Base-by-base conservation (phyloP, 208 protist genomes). In the Leishmania turanica region DNA sequence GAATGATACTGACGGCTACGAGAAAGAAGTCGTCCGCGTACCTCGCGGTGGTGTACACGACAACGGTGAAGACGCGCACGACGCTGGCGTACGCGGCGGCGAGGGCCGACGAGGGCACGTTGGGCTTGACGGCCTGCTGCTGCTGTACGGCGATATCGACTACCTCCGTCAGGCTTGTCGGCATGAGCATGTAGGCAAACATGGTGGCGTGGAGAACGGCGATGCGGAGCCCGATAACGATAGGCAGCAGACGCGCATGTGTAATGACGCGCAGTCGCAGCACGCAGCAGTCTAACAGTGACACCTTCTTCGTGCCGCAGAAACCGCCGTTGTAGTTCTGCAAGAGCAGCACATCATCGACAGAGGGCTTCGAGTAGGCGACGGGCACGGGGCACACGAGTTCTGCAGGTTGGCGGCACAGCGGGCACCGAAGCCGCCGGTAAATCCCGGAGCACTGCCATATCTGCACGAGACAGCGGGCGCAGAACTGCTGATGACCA, bases 11-110 rank as follows among this genome's bases (percentile, higher is more conserved):
- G 73, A 79, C 62, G 11, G 87, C 77, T 34, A 85, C 74, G 62
- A 87, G 45, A 47, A 87, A 85, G 27, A 88, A 34, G 64, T 89
- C 79, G 70, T 89, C 86, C 15, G 78, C 78, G 75, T 87, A 88
- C 17, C 47, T 75, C 21, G 75, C 80, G 37, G 71, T 53, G 77
- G 64, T 75, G 45, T 84, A 78, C 54, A 84, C 72, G 24, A 77
- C 79, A 8, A 79, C 51, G 34, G 53, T 75, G 31, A 82, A 17
- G n/a, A 17, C 82, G 2, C 47, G 73, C n/a, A 79, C 40, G 31
- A 64, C 77, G 31, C 56, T 53, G 45, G 60, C 42, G 42, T 34
- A 74, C 42, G 71, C 73, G 9, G 64, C 34, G 21, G 34, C 64
- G 34, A 71, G 27, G 6, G 58, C 56, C 11, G 82, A 77, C 21